phyloP scores from a whole-genome alignment of 1,139 yeast species.

The Hansenula lynferdii region DNA sequence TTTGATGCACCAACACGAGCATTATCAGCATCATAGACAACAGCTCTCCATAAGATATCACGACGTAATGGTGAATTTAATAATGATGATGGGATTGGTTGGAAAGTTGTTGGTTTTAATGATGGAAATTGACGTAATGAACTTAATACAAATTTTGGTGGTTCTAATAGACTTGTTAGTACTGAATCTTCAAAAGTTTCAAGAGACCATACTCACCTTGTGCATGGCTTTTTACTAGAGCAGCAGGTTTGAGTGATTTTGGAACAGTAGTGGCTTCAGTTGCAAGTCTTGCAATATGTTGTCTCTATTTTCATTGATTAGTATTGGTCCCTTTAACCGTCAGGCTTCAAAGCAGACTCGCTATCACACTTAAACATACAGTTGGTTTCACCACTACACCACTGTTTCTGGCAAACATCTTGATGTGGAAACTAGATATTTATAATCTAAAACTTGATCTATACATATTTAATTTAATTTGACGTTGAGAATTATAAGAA shows the following conservation, averaged over 20 bases:
- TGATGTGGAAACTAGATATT: not conserved
- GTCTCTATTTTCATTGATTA: conserved; percentile 10
- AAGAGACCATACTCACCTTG: conserved; percentile 17
- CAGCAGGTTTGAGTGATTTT: not conserved
- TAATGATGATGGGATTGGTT: conserved; percentile 69
- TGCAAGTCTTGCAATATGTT: conserved; percentile 16
- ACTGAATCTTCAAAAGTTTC: not conserved
- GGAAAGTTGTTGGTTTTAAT: conserved; percentile 71
- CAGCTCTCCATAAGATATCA: conserved; percentile 93
- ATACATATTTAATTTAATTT: not conserved
- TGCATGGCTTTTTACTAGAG: conserved; percentile 9
- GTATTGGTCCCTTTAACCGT: too few species aligned
- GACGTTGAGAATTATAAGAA: too few species aligned
- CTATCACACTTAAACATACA: too few species aligned
- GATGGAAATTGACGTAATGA: conserved; percentile 84
- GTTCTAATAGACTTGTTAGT: conserved; percentile 28
- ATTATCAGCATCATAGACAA: conserved; percentile 84
- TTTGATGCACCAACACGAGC: conserved; percentile 87
- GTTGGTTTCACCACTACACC: not conserved
- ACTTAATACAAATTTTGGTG: conserved; percentile 77
- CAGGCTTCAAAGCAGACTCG: too few species aligned
- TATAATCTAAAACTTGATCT: too few species aligned
- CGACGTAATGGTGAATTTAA: conserved; percentile 77
- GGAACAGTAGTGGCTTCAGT: conserved; percentile 18
- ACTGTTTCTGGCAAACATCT: not conserved